phyloP scores from a whole-genome alignment of 2,329 filamentous ascomycete genomes.

The Remersonia thermophila region DNA sequence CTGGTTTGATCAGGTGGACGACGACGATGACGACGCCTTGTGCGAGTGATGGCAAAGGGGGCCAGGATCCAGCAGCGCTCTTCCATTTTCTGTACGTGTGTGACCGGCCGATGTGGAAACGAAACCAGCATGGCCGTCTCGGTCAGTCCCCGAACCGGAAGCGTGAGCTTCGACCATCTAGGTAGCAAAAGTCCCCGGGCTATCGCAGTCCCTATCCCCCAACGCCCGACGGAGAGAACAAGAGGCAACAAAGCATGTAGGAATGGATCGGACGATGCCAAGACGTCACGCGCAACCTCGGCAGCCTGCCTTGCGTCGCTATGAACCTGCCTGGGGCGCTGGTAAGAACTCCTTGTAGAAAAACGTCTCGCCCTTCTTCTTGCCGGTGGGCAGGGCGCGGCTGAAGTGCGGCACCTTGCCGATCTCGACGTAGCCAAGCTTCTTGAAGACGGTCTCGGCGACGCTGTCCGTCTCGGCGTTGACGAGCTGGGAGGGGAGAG shows the following conservation, averaged over 20 bases:
- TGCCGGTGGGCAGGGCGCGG: conserved; percentile 36
- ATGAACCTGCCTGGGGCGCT: conserved; percentile 13
- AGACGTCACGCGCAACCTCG: too few species aligned
- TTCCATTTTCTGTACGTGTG: too few species aligned
- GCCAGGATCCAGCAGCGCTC: too few species aligned
- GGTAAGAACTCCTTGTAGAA: conserved; percentile 44
- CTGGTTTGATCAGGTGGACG: too few species aligned
- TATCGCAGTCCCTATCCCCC: not conserved
- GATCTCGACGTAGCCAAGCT: conserved; percentile 43
- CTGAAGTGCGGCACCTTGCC: conserved; percentile 41
- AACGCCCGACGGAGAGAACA: conserved; percentile 28
- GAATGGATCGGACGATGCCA: too few species aligned
- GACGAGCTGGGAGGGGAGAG: conserved; percentile 9
- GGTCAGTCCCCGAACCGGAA: conserved; percentile 2
- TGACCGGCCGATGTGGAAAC: not conserved
- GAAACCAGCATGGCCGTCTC: not conserved
- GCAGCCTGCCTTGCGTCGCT: too few species aligned
- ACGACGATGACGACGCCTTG: too few species aligned
- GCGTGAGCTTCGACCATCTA: conserved; percentile 13
- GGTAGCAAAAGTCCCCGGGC: not conserved
- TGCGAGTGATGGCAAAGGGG: too few species aligned
- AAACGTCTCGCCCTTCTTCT: conserved; percentile 40
- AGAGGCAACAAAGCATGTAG: conserved; percentile 28
- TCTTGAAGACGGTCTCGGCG: conserved; percentile 41
- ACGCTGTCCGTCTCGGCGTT: conserved; percentile 24